Conservation (phyloP, 177 flowering plant species). For the Vitis hybrid region DNA sequence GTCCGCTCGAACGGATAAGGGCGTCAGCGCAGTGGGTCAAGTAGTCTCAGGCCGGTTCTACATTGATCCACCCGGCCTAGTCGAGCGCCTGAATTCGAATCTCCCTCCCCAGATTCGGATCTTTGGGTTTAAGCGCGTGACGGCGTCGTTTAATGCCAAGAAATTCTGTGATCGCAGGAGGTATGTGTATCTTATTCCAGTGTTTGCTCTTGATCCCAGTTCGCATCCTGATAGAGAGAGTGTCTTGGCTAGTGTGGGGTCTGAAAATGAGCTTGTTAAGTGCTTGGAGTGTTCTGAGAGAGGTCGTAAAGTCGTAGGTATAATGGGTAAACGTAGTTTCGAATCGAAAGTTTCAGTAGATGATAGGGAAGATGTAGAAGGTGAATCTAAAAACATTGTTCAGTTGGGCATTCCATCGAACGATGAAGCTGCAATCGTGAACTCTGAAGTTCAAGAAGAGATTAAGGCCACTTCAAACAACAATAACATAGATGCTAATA, state of each 20-base stretch:
- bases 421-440: slow-evolving; percentile 11
- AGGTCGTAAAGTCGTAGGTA: slow-evolving; percentile 79
- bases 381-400: slow-evolving; percentile 8
- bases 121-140: slow-evolving; percentile 80
- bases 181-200: slow-evolving; percentile 94
- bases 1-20: slow-evolving; percentile 95
- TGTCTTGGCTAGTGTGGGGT: slow-evolving; percentile 79
- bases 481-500: background rate
- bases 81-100: slow-evolving; percentile 64
- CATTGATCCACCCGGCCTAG: slow-evolving; percentile 82
- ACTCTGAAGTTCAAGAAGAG: slow-evolving; percentile 8
- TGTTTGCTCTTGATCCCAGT: slow-evolving; percentile 80
- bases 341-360: slow-evolving; percentile 10
- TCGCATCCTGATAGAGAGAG: slow-evolving; percentile 82
- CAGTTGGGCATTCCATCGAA: slow-evolving; percentile 33
- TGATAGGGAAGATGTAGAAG: slow-evolving; percentile 3
- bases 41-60: slow-evolving; percentile 91
- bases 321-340: slow-evolving; percentile 53
- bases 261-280: slow-evolving; percentile 73
- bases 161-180: slow-evolving; percentile 92
- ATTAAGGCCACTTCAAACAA: background rate
- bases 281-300: slow-evolving; percentile 87
- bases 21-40: slow-evolving; percentile 94
- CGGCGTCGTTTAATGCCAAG: slow-evolving; percentile 77
- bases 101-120: slow-evolving; percentile 72